These are phyloP conservation scores for Cladosporium sphaerospermum DNA, from an alignment of 2,329 filamentous ascomycete species.

Conservation along the genomic window DNA sequence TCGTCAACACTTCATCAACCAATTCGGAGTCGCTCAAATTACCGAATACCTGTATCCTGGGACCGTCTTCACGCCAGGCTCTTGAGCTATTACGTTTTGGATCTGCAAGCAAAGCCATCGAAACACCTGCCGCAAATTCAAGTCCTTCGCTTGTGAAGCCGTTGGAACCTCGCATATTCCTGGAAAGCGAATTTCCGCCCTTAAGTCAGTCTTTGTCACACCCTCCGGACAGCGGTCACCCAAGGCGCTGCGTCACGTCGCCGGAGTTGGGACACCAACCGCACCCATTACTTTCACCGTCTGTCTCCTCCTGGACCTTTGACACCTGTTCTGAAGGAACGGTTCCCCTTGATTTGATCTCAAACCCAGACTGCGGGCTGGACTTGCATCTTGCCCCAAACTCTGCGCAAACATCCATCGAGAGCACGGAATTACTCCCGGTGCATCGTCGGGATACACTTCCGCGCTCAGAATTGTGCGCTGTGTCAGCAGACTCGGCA, in stretches of 20 bases:
- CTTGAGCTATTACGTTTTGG: slow-evolving; percentile 7
- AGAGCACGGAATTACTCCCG: no score
- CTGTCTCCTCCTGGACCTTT: no score
- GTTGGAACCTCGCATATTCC: background rate
- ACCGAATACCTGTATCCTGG: background rate
- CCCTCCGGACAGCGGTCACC: background rate
- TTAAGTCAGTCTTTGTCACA: background rate
- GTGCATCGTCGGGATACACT: no score
- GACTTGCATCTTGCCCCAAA: no score
- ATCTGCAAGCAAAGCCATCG: background rate
- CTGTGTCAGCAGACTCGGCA: background rate
- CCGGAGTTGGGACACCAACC: background rate
- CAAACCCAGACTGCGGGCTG: no score
- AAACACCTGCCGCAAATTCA: background rate
- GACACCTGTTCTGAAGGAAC: no score
- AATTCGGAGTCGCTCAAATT: background rate
- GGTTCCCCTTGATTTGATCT: no score
- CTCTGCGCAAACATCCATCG: no score
- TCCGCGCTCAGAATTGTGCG: background rate
- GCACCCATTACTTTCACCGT: no score
- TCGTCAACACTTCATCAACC: background rate
- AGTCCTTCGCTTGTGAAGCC: background rate
- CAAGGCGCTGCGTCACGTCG: background rate
- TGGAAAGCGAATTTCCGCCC: slow-evolving; percentile 8
- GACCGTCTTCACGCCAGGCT: background rate